phyloP scores from a whole-genome alignment of 306 rosid species.

The Myrica gale region DNA sequence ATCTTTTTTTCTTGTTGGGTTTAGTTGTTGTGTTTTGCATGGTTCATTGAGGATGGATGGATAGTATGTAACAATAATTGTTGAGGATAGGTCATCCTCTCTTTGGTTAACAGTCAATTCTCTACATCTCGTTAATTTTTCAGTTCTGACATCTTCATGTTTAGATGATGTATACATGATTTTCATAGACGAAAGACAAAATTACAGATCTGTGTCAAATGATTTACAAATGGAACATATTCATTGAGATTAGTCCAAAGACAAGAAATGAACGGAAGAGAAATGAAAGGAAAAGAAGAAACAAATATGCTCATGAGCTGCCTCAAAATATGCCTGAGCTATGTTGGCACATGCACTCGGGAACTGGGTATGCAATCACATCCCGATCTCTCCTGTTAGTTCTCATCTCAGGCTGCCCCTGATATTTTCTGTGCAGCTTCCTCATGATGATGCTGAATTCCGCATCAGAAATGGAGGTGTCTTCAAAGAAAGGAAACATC shows the following conservation, averaged over 20 bases:
- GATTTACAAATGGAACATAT: background rate
- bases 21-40: background rate
- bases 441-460: conserved; percentile 33
- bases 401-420: conserved; percentile 44
- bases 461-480: conserved; percentile 38
- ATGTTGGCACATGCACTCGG: conserved; percentile 47
- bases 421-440: conserved; percentile 40
- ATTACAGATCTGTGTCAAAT: background rate
- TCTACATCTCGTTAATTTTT: background rate
- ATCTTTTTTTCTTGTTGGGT: background rate
- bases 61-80: background rate
- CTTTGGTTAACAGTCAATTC: background rate
- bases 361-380: conserved; percentile 52
- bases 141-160: too few species aligned
- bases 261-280: background rate
- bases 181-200: background rate
- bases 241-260: background rate
- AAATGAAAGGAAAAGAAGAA: background rate
- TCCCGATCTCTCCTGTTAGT: conserved; percentile 42
- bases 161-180: too few species aligned
- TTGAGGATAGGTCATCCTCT: background rate
- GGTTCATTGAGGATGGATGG: background rate
- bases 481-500: conserved; percentile 36
- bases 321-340: conserved; percentile 20
- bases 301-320: background rate